A percentile compares a stretch with the other conserved stretches of the same genome.
Conservation (phyloP, 148 eudicot genomes). For the Vaccinium corymbosum region DNA sequence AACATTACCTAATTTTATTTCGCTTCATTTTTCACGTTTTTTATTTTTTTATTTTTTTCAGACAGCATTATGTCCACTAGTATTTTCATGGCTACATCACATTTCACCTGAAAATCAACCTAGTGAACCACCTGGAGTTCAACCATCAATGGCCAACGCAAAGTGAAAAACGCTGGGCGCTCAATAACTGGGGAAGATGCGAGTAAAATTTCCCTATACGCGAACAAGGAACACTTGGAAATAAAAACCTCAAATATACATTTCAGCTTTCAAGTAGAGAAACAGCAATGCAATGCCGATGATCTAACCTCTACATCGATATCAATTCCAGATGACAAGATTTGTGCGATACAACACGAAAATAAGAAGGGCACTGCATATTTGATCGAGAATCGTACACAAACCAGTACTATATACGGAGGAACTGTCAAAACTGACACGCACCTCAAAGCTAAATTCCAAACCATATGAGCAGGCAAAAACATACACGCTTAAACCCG, state of each 20-base stretch:
- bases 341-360: background rate
- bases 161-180: background rate
- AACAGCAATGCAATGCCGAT: background rate
- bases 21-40: background rate
- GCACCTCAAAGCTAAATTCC: constrained; percentile 22
- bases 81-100: background rate
- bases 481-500: constrained; percentile 24
- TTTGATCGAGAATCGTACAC: constrained; percentile 21
- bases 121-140: background rate
- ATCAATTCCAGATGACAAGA: background rate
- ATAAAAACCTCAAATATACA: background rate
- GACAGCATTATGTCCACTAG: background rate
- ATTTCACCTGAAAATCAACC: background rate
- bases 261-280: background rate
- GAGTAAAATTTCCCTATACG: background rate
- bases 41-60: background rate
- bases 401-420: constrained; percentile 33
- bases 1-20: background rate
- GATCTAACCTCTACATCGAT: background rate
- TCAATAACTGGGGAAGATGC: background rate
- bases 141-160: background rate
- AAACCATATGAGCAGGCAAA: constrained; percentile 26
- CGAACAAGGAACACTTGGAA: background rate
- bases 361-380: background rate
- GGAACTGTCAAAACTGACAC: constrained; percentile 14